Conservation (phyloP, 805 yeast species). For the Starmerella davenportii region DNA sequence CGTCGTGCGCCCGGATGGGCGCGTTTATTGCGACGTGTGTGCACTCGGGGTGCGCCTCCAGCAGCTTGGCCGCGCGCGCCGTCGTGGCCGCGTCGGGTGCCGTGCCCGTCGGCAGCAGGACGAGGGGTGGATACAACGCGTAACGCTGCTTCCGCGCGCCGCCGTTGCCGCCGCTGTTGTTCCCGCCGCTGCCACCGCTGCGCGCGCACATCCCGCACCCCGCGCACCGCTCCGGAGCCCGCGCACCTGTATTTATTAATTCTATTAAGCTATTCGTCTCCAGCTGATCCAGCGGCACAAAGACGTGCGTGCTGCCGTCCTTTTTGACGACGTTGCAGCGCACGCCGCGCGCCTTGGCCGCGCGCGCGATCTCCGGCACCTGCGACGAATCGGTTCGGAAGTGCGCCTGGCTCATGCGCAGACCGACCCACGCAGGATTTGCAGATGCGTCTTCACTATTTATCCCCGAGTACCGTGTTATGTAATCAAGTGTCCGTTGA, state of each 20-base stretch:
- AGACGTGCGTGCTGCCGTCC: constrained; percentile 3
- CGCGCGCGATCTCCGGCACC: too few relatives aligned
- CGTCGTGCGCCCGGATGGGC: constrained; percentile 40
- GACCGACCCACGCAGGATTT: too few relatives aligned
- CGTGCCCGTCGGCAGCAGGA: constrained; percentile 36
- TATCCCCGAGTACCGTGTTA: too few relatives aligned
- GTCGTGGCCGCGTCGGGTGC: constrained; percentile 21
- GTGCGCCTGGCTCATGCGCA: too few relatives aligned
- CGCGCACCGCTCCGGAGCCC: background rate
- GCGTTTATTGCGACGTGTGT: constrained; percentile 57
- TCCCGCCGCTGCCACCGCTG: too few relatives aligned
- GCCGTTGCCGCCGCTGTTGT: background rate
- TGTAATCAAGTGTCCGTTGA: too few relatives aligned
- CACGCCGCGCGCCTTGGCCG: too few relatives aligned
- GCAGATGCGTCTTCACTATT: too few relatives aligned
- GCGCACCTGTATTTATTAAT: background rate
- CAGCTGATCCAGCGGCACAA: background rate
- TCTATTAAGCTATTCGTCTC: background rate
- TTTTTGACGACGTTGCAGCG: constrained; percentile 3
- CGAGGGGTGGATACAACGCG: constrained; percentile 49
- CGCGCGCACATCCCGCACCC: constrained; percentile 6
- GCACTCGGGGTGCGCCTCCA: constrained; percentile 17
- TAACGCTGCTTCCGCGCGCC: constrained; percentile 20
- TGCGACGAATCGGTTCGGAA: too few relatives aligned
- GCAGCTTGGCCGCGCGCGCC: constrained; percentile 1